Percentiles rank a stretch among this genome's conserved stretches.
Evolutionary conservation across 495 filamentous ascomycete species (phyloP).

Genomic region (Podospora appendiculata): DNA sequence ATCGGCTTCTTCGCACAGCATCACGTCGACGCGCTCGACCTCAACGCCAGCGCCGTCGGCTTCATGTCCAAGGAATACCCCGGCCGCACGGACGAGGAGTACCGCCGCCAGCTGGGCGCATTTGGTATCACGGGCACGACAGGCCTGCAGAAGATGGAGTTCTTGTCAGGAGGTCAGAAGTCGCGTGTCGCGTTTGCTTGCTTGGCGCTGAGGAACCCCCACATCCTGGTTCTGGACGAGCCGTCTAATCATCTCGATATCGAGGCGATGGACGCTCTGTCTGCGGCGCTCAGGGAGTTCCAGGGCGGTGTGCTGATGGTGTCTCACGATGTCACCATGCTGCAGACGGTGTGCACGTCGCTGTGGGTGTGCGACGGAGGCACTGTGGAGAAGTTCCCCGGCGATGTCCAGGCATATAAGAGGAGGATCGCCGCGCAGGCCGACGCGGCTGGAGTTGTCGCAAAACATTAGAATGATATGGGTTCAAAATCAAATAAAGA

Average conservation of each 20-base stretch:
- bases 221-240: conserved; percentile 97
- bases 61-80: conserved; percentile 94
- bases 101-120: conserved; percentile 88
- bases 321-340: conserved; percentile 97
- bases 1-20: conserved; percentile 98
- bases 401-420: conserved; percentile 96
- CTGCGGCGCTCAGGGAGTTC: conserved; percentile 74
- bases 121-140: conserved; percentile 99
- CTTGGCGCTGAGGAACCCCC: conserved; percentile 83
- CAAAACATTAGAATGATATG: conserved; percentile 31
- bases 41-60: conserved; percentile 77
- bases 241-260: conserved; percentile 98
- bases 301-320: conserved; percentile 97
- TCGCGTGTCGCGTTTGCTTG: conserved; percentile 96
- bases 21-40: conserved; percentile 93
- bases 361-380: conserved; percentile 97
- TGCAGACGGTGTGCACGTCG: conserved; percentile 83
- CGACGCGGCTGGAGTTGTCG: conserved; percentile 75
- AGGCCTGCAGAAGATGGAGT: conserved; percentile 89
- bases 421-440: conserved; percentile 89
- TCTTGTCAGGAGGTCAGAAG: conserved; percentile 96
- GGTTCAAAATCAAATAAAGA: no score
- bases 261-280: conserved; percentile 96
- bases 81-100: conserved; percentile 91
- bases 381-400: conserved; percentile 92